Conservation (phyloP, 2,329 filamentous ascomycete species). For the Diaporthe vexans region DNA sequence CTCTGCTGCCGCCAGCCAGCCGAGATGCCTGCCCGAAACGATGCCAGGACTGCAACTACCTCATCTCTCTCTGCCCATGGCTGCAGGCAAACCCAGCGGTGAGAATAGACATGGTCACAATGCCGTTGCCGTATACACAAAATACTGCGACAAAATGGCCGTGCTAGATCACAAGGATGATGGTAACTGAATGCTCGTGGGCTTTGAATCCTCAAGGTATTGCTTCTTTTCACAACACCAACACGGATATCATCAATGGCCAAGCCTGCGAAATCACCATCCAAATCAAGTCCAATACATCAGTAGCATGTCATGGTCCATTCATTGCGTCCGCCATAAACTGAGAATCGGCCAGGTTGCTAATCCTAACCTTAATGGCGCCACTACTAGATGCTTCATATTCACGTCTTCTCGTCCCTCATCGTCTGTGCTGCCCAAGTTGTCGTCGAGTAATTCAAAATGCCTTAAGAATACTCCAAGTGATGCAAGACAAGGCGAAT, state of each 20-base stretch:
- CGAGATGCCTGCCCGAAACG: too few relatives aligned
- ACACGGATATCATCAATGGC: conserved; percentile 10
- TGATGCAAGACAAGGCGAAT: conserved; percentile 28
- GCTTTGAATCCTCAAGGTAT: neutral
- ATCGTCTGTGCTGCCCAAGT: neutral
- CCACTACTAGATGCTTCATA: conserved; percentile 4
- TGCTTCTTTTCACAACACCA: neutral
- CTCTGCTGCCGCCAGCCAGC: neutral
- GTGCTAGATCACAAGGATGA: neutral
- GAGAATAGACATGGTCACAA: neutral
- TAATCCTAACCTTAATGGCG: neutral
- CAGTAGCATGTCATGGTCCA: conserved; percentile 19
- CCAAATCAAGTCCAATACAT: neutral
- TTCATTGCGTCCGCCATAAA: conserved; percentile 15
- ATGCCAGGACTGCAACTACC: neutral
- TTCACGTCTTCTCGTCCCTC: neutral
- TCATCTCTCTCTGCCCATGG: neutral
- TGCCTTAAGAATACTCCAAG: neutral
- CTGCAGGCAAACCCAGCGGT: neutral
- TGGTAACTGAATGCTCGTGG: too few relatives aligned
- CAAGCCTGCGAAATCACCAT: neutral
- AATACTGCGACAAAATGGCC: neutral
- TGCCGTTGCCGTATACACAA: too few relatives aligned
- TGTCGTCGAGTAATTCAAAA: neutral
- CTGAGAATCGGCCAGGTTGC: neutral